These are phyloP conservation scores for Diaporthe sp. DNA, from an alignment of 2,329 filamentous ascomycete genomes.

Conservation along the genomic window DNA sequence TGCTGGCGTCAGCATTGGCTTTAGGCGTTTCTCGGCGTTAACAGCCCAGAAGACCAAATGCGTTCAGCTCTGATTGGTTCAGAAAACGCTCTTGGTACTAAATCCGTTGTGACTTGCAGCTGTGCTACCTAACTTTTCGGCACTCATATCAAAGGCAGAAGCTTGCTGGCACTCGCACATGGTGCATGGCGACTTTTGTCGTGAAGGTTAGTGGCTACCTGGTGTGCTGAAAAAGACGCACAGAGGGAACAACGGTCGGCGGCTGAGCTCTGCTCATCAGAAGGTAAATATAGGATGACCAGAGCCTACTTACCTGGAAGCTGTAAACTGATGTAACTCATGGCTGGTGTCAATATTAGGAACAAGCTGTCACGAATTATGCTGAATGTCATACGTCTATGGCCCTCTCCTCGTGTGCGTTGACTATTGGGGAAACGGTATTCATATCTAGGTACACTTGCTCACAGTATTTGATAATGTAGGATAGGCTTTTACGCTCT, in stretches of 20 bases:
- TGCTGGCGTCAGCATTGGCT: conserved; percentile 29
- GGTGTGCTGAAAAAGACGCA: no score
- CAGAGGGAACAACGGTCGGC: no score
- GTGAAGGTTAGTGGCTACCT: background rate
- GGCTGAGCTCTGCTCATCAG: no score
- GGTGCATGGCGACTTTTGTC: background rate
- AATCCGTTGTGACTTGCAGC: background rate
- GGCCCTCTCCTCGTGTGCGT: no score
- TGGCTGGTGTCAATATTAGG: background rate
- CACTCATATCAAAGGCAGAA: background rate
- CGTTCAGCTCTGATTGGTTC: background rate
- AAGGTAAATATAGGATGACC: no score
- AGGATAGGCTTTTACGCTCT: background rate
- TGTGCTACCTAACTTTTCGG: background rate
- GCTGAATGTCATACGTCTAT: background rate
- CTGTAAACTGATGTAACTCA: background rate
- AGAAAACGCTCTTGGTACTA: background rate
- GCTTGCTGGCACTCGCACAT: no score
- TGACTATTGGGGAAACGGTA: background rate
- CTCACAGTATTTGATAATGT: background rate
- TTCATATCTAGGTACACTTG: background rate
- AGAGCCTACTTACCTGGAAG: no score
- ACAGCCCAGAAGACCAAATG: background rate
- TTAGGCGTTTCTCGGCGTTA: background rate
- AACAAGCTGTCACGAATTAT: background rate